Conservation (phyloP, 1,284 basidiomycete genomes). For the Xerocomus amazonicus region DNA sequence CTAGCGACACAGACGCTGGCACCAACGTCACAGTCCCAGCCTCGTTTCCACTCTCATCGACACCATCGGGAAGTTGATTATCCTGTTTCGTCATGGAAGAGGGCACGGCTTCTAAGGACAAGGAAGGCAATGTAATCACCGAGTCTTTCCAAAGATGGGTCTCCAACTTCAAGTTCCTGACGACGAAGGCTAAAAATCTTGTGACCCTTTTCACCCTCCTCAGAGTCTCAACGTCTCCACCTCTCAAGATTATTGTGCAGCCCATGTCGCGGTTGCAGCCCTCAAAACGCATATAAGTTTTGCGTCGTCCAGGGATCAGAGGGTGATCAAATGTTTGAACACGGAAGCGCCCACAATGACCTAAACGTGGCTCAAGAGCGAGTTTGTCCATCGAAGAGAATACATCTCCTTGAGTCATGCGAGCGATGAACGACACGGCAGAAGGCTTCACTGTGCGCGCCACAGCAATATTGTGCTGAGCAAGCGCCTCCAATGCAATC, state of each 20-base stretch:
- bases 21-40: constrained; percentile 20
- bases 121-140: constrained; percentile 73
- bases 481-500: constrained; percentile 87
- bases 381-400: constrained; percentile 95
- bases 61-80: constrained; percentile 11
- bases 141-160: constrained; percentile 94
- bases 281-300: constrained; percentile 97
- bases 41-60: constrained; percentile 10
- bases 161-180: constrained; percentile 90
- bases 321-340: constrained; percentile 95
- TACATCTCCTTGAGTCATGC: constrained; percentile 94
- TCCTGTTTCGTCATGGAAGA: constrained; percentile 26
- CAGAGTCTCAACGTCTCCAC: constrained; percentile 80
- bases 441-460: constrained; percentile 88
- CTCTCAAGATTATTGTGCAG: constrained; percentile 90
- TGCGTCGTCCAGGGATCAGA: constrained; percentile 85
- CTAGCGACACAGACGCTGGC: constrained; percentile 33
- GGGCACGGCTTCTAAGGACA: constrained; percentile 64
- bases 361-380: constrained; percentile 85
- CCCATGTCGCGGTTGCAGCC: constrained; percentile 91
- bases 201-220: constrained; percentile 89
- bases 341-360: constrained; percentile 84
- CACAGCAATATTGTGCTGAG: constrained; percentile 85
- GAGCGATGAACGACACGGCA: constrained; percentile 83
- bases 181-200: constrained; percentile 88